Evolutionary conservation across 2,329 filamentous ascomycete genomes (phyloP).

Genomic region (Aspergillus carbonarius): DNA sequence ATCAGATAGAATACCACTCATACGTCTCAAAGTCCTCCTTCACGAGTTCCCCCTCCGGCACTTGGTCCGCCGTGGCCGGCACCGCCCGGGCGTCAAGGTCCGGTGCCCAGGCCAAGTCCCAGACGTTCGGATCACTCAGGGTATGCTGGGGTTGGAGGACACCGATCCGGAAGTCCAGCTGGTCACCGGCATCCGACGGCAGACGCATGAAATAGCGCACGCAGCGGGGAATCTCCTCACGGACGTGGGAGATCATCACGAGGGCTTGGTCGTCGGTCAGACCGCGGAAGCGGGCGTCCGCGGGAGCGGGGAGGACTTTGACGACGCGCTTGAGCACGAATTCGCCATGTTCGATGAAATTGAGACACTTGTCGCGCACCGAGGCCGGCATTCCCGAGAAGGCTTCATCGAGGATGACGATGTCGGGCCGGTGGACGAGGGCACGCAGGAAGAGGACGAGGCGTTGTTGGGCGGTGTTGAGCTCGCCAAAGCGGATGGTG

Average conservation of each 20-base stretch:
- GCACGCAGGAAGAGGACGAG: constrained; percentile 81
- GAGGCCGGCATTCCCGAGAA: constrained; percentile 81
- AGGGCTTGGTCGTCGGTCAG: constrained; percentile 72
- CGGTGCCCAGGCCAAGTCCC: constrained; percentile 31
- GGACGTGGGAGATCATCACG: constrained; percentile 87
- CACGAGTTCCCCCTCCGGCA: background rate
- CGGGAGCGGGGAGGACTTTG: background rate
- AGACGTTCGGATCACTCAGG: constrained; percentile 24
- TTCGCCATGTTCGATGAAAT: constrained; percentile 71
- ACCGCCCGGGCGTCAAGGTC: constrained; percentile 11
- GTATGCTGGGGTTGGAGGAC: constrained; percentile 21
- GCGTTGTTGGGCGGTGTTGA: constrained; percentile 59
- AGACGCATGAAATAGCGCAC: constrained; percentile 84
- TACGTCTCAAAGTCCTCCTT: constrained; percentile 14
- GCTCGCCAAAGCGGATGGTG: constrained; percentile 70
- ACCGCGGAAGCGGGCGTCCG: constrained; percentile 46
- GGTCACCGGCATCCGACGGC: constrained; percentile 47
- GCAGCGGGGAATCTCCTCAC: constrained; percentile 83
- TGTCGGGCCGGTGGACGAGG: constrained; percentile 74
- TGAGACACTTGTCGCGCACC: constrained; percentile 80
- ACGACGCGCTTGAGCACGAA: background rate
- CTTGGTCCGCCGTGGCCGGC: background rate
- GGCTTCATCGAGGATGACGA: constrained; percentile 83
- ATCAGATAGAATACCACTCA: constrained; percentile 20
- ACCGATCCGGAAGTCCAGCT: constrained; percentile 34